Evolutionary conservation across 768 basidiomycete genomes (phyloP).

Genomic region (Naganishia friedmannii): DNA sequence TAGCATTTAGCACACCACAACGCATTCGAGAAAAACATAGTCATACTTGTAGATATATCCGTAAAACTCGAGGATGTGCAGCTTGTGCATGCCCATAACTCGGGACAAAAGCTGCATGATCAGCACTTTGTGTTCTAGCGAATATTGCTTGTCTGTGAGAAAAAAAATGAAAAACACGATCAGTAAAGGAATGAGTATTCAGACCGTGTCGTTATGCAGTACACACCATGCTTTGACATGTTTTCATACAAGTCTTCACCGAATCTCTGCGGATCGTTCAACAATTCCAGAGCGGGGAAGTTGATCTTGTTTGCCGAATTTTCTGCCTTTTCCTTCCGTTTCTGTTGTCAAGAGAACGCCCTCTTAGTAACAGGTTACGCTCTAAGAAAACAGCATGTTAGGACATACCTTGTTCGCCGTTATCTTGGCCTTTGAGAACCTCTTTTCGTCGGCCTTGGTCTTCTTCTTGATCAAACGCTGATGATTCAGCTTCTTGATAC

Average conservation of each 20-base stretch:
- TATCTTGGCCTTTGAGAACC: constrained; percentile 62
- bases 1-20: background rate
- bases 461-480: constrained; percentile 91
- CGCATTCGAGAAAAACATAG: background rate
- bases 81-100: constrained; percentile 87
- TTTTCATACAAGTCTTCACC: constrained; percentile 87
- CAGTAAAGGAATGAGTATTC: background rate
- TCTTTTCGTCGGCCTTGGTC: constrained; percentile 75
- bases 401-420: constrained; percentile 65
- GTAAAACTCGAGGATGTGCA: constrained; percentile 90
- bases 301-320: constrained; percentile 57
- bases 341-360: constrained; percentile 32
- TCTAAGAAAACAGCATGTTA: background rate
- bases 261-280: constrained; percentile 94
- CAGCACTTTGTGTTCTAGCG: constrained; percentile 93
- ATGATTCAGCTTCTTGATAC: constrained; percentile 75
- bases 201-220: background rate
- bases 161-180: background rate
- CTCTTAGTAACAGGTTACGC: background rate
- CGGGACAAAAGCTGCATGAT: constrained; percentile 94
- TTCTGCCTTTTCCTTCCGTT: constrained; percentile 51
- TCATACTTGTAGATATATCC: constrained; percentile 73
- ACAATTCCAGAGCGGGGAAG: constrained; percentile 85
- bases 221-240: constrained; percentile 64
- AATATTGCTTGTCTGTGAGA: constrained; percentile 79